Conservation (phyloP, 225 moss, liverwort and hornwort species). For the Physcomitrellopsis africana region DNA sequence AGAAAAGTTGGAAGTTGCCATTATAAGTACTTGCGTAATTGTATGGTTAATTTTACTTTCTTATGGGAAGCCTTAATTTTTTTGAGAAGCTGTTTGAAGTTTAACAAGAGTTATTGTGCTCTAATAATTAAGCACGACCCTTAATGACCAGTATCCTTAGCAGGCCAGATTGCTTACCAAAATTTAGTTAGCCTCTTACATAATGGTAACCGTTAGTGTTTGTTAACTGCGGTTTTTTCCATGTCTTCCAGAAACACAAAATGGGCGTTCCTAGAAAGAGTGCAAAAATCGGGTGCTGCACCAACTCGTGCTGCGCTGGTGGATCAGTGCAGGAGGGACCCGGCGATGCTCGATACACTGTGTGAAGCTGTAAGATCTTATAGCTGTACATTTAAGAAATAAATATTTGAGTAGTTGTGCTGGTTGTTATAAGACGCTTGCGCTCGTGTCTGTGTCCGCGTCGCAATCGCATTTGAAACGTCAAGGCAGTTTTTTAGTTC, state of each 20-base stretch:
- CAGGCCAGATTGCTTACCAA: neutral
- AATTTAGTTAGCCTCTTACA: constrained; percentile 9
- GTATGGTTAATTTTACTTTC: neutral
- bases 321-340: constrained; percentile 72
- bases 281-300: constrained; percentile 76
- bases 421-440: neutral
- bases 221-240: neutral
- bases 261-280: constrained; percentile 86
- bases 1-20: neutral
- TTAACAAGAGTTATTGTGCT: neutral
- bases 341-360: constrained; percentile 71
- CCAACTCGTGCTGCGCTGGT: constrained; percentile 82
- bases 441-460: neutral
- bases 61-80: constrained; percentile 8
- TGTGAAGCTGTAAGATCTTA: constrained; percentile 73
- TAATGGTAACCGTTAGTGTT: constrained; percentile 1
- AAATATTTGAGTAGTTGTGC: neutral
- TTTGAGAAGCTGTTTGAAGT: neutral
- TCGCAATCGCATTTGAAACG: neutral
- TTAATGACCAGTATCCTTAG: neutral
- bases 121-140: neutral
- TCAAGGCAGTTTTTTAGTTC: neutral
- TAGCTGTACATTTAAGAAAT: neutral
- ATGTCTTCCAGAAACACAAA: constrained; percentile 64
- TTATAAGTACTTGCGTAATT: neutral